Base-by-base conservation (phyloP, 2,329 filamentous ascomycete species). In the Fusarium mundagurra region DNA sequence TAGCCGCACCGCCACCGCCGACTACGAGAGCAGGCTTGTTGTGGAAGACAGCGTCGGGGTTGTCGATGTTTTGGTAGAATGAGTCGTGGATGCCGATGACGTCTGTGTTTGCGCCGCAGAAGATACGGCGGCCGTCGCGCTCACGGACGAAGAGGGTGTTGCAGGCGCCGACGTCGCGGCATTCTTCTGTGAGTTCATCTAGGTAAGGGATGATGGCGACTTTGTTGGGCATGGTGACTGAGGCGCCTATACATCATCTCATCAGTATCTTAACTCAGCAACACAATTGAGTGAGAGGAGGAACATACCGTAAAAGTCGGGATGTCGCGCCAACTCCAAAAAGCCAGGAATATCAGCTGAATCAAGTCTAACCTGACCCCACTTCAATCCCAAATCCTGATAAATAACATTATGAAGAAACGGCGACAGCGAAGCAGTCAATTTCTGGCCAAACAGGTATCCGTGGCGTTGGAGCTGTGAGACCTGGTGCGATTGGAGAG, bases 221-320 rank as follows among this genome's bases (percentile, higher is more conserved):
- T 82, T 96, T 96, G 85, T 94, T 91, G 1, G 94, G 94, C 93
- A 96, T 96, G 27, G 93, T 96, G 43, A 96, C 91, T 8, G 92
- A 90, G 29, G 92, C 90, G 62, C 92, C 92, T 89, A 5, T 8
- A 9, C 14, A 24, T 36, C 31, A 6, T 48, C 22, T 29, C 31
- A 6, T 48, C 24, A 48, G 14, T 65, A 33, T 12, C 8, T 57
- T 7, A 14, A n/a, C 44, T 36, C 34, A 34, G 33, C 7, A 34
- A 16, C 5, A 4, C 34, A 36, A 36, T 36, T 24, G 9, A 51
- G n/a, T 18, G 41, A 24, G 31, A 20, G 13, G 33, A 16, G 8
- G n/a, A 22, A 57, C 84, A 47, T 82, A 88, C 91, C 91, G 78
- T 91, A 92, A 80, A 91, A 92, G 73, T 87, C 84, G 22, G 88